Conservation (phyloP, 805 yeast genomes). For the Debaryomyces castellii region DNA sequence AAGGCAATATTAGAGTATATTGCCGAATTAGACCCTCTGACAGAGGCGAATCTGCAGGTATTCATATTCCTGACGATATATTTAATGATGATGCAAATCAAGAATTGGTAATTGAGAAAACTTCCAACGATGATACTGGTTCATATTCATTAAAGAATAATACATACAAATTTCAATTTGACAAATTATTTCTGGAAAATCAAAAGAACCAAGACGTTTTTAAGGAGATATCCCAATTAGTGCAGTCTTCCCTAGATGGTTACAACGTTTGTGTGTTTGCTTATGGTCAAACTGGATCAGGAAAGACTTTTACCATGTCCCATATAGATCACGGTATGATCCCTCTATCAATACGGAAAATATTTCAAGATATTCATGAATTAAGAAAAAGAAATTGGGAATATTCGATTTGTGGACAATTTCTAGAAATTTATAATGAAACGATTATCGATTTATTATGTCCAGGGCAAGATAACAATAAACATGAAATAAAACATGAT, state of each 20-base stretch:
- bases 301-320: constrained; percentile 92
- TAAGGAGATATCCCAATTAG: constrained; percentile 80
- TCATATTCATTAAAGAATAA: constrained; percentile 7
- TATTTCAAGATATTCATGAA: constrained; percentile 55
- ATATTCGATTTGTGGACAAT: constrained; percentile 66
- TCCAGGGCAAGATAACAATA: constrained; percentile 20
- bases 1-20: constrained; percentile 90
- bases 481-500: constrained; percentile 75
- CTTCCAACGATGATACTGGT: constrained; percentile 4
- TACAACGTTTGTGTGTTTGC: constrained; percentile 91
- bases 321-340: constrained; percentile 71
- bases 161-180: constrained; percentile 60
- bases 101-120: constrained; percentile 28
- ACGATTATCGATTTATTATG: constrained; percentile 66
- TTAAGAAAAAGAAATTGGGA: constrained; percentile 60
- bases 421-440: constrained; percentile 89
- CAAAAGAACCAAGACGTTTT: constrained; percentile 65
- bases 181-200: constrained; percentile 64
- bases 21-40: constrained; percentile 74
- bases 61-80: constrained; percentile 22
- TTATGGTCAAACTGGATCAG: constrained; percentile 96
- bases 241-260: constrained; percentile 81
- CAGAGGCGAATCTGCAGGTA: constrained; percentile 10
- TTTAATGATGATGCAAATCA: constrained; percentile 36
- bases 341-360: constrained; percentile 68